Evolutionary conservation across 2,329 filamentous ascomycete genomes (phyloP).

Genomic region (Pseudogymnoascus sp.): DNA sequence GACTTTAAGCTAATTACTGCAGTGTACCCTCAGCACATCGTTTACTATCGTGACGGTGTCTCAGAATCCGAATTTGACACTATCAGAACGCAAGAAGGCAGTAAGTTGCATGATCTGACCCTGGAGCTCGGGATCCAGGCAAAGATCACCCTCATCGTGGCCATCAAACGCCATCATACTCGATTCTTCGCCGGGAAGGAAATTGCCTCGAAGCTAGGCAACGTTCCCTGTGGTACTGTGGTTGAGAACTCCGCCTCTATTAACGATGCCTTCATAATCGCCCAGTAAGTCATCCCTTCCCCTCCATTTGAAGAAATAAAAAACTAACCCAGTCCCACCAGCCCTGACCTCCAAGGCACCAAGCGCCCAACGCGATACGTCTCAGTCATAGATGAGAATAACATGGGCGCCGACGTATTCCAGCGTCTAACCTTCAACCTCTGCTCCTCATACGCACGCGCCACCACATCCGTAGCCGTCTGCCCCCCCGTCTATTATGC

Average conservation of each 20-base stretch:
- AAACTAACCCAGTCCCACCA: constrained; percentile 44
- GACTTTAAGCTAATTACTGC: background rate
- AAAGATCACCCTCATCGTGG: constrained; percentile 78
- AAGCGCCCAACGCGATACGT: constrained; percentile 89
- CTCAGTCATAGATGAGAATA: constrained; percentile 74
- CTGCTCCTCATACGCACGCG: constrained; percentile 86
- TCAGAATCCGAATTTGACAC: constrained; percentile 77
- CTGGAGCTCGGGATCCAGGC: constrained; percentile 13
- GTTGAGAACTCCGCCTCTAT: constrained; percentile 80
- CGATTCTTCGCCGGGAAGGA: constrained; percentile 64
- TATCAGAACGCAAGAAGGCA: constrained; percentile 69
- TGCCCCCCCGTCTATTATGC: constrained; percentile 91
- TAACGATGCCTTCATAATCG: constrained; percentile 77
- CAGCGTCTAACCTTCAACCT: constrained; percentile 91
- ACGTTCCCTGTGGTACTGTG: constrained; percentile 80
- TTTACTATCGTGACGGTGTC: constrained; percentile 91
- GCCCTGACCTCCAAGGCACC: constrained; percentile 81
- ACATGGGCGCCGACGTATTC: constrained; percentile 58
- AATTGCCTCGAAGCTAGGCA: constrained; percentile 58
- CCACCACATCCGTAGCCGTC: constrained; percentile 81
- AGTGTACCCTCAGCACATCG: constrained; percentile 60
- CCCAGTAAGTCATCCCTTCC: constrained; percentile 71
- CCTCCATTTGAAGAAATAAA: constrained; percentile 66
- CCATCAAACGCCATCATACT: constrained; percentile 89
- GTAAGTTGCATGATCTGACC: constrained; percentile 35